Conservation (phyloP, 2,329 filamentous ascomycete species). For the Aspergillus transmontanensis region DNA sequence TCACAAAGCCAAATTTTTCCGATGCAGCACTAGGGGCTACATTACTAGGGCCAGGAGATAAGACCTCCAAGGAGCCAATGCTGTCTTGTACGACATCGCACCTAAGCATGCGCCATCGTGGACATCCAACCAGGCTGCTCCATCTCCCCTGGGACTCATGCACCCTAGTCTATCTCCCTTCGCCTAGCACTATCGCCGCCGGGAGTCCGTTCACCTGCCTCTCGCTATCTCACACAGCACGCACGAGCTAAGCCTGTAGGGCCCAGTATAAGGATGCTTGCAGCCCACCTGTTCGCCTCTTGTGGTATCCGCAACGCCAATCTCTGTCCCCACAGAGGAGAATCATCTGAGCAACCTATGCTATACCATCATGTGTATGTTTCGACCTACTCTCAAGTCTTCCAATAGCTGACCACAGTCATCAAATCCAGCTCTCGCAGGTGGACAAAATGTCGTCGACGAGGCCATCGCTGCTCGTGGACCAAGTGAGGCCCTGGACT, state of each 20-base stretch:
- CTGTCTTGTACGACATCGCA: background rate
- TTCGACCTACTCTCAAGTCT: background rate
- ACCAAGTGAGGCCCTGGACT: background rate
- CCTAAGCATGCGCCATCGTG: background rate
- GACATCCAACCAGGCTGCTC: background rate
- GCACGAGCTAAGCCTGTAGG: background rate
- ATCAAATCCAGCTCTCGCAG: background rate
- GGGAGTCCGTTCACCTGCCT: background rate
- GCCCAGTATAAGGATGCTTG: background rate
- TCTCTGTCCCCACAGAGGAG: background rate
- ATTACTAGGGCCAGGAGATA: background rate
- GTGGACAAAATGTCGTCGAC: background rate
- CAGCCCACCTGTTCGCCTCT: background rate
- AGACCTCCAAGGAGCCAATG: background rate
- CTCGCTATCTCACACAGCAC: background rate
- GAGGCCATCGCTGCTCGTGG: background rate
- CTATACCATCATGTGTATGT: background rate
- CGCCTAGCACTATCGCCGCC: background rate
- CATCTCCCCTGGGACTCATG: background rate
- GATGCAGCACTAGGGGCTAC: background rate
- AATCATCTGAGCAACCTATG: background rate
- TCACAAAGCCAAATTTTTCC: background rate
- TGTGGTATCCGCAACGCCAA: background rate
- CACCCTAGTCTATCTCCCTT: background rate
- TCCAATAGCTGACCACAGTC: background rate